These are phyloP conservation scores for Fusarium penzigii DNA, from an alignment of 2,329 filamentous ascomycete species.

Conservation along the genomic window DNA sequence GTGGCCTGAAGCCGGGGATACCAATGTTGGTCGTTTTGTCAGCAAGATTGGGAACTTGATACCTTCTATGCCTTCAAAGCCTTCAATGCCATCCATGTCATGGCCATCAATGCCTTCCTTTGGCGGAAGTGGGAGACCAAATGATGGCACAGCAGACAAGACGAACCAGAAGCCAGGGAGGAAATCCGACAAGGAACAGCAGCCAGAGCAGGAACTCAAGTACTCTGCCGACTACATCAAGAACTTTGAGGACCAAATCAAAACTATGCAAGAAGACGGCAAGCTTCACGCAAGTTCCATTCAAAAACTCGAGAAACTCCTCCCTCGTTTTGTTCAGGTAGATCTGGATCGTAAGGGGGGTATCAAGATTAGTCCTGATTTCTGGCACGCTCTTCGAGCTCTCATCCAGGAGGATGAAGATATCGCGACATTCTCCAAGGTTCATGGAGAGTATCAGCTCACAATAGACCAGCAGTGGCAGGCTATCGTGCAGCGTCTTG, in stretches of 20 bases:
- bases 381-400: constrained; percentile 65
- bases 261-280: constrained; percentile 30
- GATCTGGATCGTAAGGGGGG: constrained; percentile 50
- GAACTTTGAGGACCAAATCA: constrained; percentile 33
- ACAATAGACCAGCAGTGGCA: constrained; percentile 50
- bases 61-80: constrained; percentile 11
- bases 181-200: not conserved
- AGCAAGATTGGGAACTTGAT: constrained; percentile 24
- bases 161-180: too few relatives aligned
- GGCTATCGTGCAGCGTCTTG: constrained; percentile 45
- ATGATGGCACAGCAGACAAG: too few relatives aligned
- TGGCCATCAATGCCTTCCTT: constrained; percentile 22
- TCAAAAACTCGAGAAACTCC: constrained; percentile 45
- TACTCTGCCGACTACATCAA: constrained; percentile 25
- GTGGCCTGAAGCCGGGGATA: too few relatives aligned
- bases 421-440: not conserved
- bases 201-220: constrained; percentile 1
- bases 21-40: constrained; percentile 4
- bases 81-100: constrained; percentile 10
- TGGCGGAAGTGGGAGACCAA: too few relatives aligned
- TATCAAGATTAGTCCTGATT: constrained; percentile 56
- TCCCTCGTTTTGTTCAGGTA: constrained; percentile 61
- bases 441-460: constrained; percentile 31
- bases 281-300: constrained; percentile 41
- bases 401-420: constrained; percentile 47